Evolutionary conservation across 1,284 basidiomycete genomes (phyloP).

Genomic region (Sanguinoderma infundibulare): DNA sequence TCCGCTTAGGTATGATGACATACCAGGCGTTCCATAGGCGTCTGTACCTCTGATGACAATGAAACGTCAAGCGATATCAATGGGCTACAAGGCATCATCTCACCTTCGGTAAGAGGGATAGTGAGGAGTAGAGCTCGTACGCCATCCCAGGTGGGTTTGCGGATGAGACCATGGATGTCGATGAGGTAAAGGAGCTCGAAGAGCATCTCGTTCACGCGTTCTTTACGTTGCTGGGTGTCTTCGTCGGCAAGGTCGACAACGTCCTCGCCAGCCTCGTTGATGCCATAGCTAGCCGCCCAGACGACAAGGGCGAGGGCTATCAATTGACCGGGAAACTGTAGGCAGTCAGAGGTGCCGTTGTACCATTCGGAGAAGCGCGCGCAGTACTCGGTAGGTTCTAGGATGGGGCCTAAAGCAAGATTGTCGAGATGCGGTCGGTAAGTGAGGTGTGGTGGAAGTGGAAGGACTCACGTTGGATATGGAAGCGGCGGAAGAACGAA

Average conservation of each 20-base stretch:
- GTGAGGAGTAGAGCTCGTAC: conserved; percentile 78
- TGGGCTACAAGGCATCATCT: conserved; percentile 7
- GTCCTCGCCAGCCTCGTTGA: conserved; percentile 73
- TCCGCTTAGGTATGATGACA: too few species aligned
- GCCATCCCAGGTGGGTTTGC: conserved; percentile 87
- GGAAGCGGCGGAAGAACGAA: conserved; percentile 81
- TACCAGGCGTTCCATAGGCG: conserved; percentile 56
- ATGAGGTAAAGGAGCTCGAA: conserved; percentile 78
- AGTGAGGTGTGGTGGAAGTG: conserved; percentile 19
- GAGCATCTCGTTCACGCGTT: conserved; percentile 60
- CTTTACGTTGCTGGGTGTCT: conserved; percentile 42
- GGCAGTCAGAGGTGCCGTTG: conserved; percentile 57
- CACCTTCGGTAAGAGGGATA: conserved; percentile 83
- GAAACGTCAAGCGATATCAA: background rate
- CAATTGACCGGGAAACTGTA: conserved; percentile 64
- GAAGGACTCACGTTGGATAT: conserved; percentile 71
- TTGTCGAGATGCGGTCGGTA: conserved; percentile 41
- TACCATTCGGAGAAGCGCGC: conserved; percentile 66
- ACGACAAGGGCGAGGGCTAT: conserved; percentile 75
- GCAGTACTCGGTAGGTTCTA: conserved; percentile 78
- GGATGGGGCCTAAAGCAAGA: conserved; percentile 59
- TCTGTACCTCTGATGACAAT: conserved; percentile 45
- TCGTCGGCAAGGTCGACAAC: conserved; percentile 41
- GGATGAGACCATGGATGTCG: conserved; percentile 76
- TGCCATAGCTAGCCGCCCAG: conserved; percentile 87